Percentiles rank a stretch among this genome's conserved stretches.
Conservation (phyloP, 2,329 filamentous ascomycete genomes). For the Raffaelea deltoideospora region DNA sequence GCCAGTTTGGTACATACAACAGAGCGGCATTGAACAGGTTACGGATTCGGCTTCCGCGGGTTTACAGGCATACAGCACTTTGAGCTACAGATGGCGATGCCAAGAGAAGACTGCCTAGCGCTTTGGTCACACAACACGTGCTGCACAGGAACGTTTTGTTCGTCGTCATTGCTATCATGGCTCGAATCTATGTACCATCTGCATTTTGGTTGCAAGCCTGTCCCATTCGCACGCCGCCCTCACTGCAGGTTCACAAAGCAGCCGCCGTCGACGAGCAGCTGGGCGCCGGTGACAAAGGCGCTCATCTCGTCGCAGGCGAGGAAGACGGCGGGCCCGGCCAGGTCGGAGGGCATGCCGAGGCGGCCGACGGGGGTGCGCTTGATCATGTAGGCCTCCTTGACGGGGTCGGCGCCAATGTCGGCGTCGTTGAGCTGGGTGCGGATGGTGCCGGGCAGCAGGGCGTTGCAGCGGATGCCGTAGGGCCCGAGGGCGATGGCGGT, state of each 20-base stretch:
- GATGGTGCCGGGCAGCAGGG: constrained; percentile 54
- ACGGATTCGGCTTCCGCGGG: no score
- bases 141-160: no score
- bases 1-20: no score
- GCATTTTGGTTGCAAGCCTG: no score
- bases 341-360: constrained; percentile 42
- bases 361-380: constrained; percentile 50
- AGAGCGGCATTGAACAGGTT: no score
- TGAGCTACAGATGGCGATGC: no score
- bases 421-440: constrained; percentile 55
- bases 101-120: no score
- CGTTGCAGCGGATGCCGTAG: constrained; percentile 54
- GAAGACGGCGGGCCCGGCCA: constrained; percentile 59
- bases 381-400: constrained; percentile 52
- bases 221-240: no score
- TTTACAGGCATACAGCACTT: no score
- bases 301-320: constrained; percentile 50
- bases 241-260: constrained; percentile 56
- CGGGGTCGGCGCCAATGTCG: constrained; percentile 48
- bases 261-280: constrained; percentile 59
- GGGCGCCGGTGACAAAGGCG: constrained; percentile 51
- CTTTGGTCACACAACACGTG: no score
- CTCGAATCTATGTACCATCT: no score
- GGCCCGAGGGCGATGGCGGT: constrained; percentile 51
- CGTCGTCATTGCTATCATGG: no score